A percentile compares a stretch with the other conserved stretches of the same genome.
phyloP scores from a whole-genome alignment of 768 basidiomycete species.

The Hypsizygus marmoreus region DNA sequence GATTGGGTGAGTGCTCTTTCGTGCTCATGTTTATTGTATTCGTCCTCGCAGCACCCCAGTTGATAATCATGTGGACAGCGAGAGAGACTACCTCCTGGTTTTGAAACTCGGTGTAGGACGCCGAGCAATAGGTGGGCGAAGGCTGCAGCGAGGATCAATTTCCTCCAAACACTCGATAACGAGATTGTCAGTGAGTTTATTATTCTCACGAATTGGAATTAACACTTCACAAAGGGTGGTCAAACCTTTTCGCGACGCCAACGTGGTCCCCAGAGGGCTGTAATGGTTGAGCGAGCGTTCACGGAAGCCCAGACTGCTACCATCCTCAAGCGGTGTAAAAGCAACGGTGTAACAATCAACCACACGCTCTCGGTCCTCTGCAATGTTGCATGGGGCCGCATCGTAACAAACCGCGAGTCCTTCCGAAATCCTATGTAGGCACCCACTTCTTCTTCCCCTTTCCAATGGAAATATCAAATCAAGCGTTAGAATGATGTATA shows the following conservation, averaged over 20 bases:
- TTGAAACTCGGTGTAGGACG: conserved; percentile 26
- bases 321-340: conserved; percentile 60
- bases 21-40: background rate
- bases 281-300: conserved; percentile 32
- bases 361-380: conserved; percentile 60
- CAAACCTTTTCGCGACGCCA: conserved; percentile 50
- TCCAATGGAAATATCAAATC: background rate
- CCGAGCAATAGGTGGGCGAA: conserved; percentile 22
- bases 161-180: conserved; percentile 41
- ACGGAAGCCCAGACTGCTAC: conserved; percentile 34
- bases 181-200: conserved; percentile 38
- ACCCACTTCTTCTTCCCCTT: background rate
- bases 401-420: conserved; percentile 20
- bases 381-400: conserved; percentile 56
- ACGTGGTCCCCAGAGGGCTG: conserved; percentile 36
- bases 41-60: background rate
- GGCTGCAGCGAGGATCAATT: conserved; percentile 52
- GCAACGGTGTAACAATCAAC: conserved; percentile 59
- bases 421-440: conserved; percentile 26
- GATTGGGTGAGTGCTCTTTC: conserved; percentile 21
- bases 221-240: conserved; percentile 43
- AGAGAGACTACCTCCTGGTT: conserved; percentile 22
- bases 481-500: conserved; percentile 59
- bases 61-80: conserved; percentile 5
- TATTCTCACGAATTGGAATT: background rate